Evolutionary conservation across 1,284 basidiomycete species (phyloP).

Genomic region (Cerioporus squamosus): DNA sequence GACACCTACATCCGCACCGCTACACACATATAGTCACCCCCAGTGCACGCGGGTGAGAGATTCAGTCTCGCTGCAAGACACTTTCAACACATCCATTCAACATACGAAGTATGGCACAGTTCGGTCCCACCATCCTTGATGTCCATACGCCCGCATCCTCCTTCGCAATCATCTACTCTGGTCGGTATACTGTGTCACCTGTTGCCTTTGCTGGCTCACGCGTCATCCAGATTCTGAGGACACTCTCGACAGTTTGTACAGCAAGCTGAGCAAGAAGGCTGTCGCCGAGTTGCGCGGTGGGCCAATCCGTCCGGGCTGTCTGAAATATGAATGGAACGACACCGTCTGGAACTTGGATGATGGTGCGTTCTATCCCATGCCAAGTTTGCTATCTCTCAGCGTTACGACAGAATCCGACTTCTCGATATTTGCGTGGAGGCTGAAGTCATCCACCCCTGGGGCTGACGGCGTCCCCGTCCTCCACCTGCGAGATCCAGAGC

Average conservation of each 20-base stretch:
- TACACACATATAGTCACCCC: no score
- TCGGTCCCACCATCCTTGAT: constrained; percentile 51
- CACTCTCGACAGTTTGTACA: constrained; percentile 60
- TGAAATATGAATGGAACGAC: constrained; percentile 80
- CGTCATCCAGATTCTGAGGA: constrained; percentile 62
- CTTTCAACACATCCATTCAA: not conserved
- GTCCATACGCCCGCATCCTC: constrained; percentile 77
- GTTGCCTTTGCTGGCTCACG: not conserved
- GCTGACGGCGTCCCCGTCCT: constrained; percentile 51
- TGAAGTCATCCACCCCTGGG: constrained; percentile 42
- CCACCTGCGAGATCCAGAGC: constrained; percentile 66
- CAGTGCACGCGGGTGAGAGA: not conserved
- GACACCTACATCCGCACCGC: no score
- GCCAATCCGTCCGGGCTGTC: constrained; percentile 73
- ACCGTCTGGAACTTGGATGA: constrained; percentile 81
- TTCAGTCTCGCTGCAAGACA: not conserved
- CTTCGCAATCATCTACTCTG: constrained; percentile 72
- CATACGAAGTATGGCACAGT: not conserved
- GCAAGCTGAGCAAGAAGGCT: constrained; percentile 70
- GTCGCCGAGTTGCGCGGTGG: constrained; percentile 57
- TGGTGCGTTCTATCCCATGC: constrained; percentile 47
- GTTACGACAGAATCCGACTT: constrained; percentile 70
- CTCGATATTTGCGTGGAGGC: constrained; percentile 76
- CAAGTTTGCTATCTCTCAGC: not conserved
- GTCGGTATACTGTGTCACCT: constrained; percentile 39